A percentile compares a stretch with the other conserved stretches of the same genome.
phyloP scores from a whole-genome alignment of 805 yeast genomes.

The Saturnispora gosingensis region DNA sequence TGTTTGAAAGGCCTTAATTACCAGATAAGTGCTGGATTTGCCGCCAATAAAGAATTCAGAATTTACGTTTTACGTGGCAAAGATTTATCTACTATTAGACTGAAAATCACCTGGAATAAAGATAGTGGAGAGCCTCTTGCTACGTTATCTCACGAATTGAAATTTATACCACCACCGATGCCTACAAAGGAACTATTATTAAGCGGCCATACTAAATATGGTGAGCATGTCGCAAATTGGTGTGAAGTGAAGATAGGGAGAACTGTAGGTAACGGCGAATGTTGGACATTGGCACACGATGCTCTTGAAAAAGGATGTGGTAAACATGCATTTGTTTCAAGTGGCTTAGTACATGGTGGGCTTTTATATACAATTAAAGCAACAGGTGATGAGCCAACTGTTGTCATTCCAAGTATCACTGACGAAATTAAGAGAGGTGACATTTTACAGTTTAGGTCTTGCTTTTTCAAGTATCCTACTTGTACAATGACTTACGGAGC shows the following conservation, averaged over 20 bases:
- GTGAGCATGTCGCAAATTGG: constrained; percentile 50
- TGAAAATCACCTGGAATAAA: constrained; percentile 34
- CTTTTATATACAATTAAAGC: constrained; percentile 12
- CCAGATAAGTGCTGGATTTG: constrained; percentile 24
- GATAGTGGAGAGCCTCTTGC: constrained; percentile 16
- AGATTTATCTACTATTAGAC: constrained; percentile 33
- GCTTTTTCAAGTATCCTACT: constrained; percentile 31
- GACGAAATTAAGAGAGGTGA: constrained; percentile 48
- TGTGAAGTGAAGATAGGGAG: constrained; percentile 39
- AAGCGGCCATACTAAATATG: constrained; percentile 31
- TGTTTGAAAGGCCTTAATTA: constrained; percentile 31
- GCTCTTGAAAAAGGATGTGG: constrained; percentile 49
- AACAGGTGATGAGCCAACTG: constrained; percentile 15
- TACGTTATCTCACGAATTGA: constrained; percentile 24
- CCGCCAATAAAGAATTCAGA: constrained; percentile 24
- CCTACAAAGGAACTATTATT: constrained; percentile 29
- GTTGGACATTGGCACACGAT: constrained; percentile 52
- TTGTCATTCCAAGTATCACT: constrained; percentile 18
- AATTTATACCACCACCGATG: constrained; percentile 36
- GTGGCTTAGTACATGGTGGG: constrained; percentile 39
- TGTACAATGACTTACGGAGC: constrained; percentile 34
- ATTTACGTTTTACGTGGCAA: constrained; percentile 30
- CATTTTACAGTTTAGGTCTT: constrained; percentile 38
- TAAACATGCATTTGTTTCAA: constrained; percentile 45
- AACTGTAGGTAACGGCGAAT: constrained; percentile 47